Percentiles rank a stretch among this genome's conserved stretches.
These are phyloP conservation scores for Diaporthe capsici DNA, from an alignment of 2,329 filamentous ascomycete species.

Conservation along the genomic window DNA sequence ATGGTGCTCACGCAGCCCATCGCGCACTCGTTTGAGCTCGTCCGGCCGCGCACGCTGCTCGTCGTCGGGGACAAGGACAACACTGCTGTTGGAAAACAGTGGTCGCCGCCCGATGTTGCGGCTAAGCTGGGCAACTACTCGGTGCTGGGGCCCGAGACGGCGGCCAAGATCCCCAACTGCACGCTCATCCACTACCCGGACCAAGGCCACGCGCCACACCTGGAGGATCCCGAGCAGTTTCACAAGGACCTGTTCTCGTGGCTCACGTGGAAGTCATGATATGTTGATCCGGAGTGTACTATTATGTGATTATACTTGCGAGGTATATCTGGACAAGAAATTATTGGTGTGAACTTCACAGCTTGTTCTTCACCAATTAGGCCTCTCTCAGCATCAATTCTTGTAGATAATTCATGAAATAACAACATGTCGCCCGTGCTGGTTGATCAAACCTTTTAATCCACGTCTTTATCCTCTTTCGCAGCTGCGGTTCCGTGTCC, in stretches of 20 bases:
- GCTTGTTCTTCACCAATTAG: background rate
- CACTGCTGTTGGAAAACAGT: conserved; percentile 22
- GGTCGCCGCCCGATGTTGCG: conserved; percentile 14
- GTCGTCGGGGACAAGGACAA: conserved; percentile 15
- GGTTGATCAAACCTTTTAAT: background rate
- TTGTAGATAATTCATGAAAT: background rate
- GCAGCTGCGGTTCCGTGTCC: background rate
- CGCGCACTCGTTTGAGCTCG: background rate
- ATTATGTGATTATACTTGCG: background rate
- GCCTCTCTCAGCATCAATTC: background rate
- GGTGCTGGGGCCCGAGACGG: conserved; percentile 7
- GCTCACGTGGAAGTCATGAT: conserved; percentile 13
- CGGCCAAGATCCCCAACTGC: conserved; percentile 5
- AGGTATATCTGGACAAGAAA: background rate
- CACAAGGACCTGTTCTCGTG: background rate
- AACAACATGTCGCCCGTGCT: too few species aligned
- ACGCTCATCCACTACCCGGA: conserved; percentile 22
- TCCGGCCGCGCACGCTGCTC: background rate
- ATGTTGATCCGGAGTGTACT: background rate
- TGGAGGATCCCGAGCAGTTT: background rate
- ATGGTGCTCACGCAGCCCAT: conserved; percentile 32
- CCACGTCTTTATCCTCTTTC: background rate
- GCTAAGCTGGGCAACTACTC: conserved; percentile 14
- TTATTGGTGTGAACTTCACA: background rate
- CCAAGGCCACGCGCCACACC: conserved; percentile 10